Base-by-base conservation (phyloP, 306 rosid species). In the Pterocarpus macrocarpus region DNA sequence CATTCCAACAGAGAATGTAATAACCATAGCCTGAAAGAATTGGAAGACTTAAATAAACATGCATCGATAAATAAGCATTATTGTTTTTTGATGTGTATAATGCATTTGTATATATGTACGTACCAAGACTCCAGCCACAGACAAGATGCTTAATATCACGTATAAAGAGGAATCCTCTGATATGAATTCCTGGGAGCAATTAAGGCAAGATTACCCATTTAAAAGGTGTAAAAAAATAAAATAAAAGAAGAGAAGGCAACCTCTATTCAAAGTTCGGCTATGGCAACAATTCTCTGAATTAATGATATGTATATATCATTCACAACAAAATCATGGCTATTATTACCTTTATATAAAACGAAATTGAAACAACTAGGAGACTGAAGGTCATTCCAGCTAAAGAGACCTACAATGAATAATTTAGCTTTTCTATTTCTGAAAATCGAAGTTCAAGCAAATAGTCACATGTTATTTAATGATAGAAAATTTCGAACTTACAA, bases 71-170 rank as follows among this genome's bases (percentile, higher is more conserved):
- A 71, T 62, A 58, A 66, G 56, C 43, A 53, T 62, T 59, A 72
- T 59, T 36, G 28, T 22, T 22, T 22, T 22, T 22, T 22, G 28
- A 22, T 22, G 28, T 70, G 43, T 53, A 36, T 45, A 50, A 17
- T n/a, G 33, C 57, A n/a, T 17, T 76, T 68, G 58, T 32, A 57
- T 57, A 64, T 22, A 22, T 22, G 28, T 22, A 22, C 97, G 70
- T 89, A 95, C 99, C 97, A 93, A 93, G 36, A 95, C 99, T 80
- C 99, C 99, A 59, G 84, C 90, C 77, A 90, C 82, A 0, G 99
- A 36, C 8, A 90, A 10, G 75, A 89, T 80, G 86, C 97, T 85
- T 80, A 92, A 75, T 70, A 47, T 75, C 41, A 52, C 79, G 71
- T 90, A 83, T 52, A 88, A 57, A 83, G 76, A 82, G 81, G 98